These are phyloP conservation scores for Stephanodiscus triporus DNA, from an alignment of 108 stramenopile genomes.

Conservation along the genomic window DNA sequence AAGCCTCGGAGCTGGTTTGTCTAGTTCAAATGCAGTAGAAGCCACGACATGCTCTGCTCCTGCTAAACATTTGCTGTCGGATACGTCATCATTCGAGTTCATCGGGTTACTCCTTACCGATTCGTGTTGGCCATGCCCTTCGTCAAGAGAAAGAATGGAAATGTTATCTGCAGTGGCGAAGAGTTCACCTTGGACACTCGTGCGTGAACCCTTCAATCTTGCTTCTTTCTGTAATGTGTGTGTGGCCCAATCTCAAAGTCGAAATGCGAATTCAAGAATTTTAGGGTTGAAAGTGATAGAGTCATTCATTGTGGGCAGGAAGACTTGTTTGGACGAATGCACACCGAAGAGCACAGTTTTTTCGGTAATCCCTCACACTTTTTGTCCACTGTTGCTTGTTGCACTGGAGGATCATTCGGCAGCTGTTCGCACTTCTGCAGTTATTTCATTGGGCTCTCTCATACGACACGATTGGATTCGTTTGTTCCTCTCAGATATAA, in stretches of 20 bases:
- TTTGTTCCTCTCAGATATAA: constrained; percentile 17
- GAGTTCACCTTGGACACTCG: constrained; percentile 36
- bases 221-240: constrained; percentile 48
- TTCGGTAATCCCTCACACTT: constrained; percentile 31
- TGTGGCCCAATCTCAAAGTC: constrained; percentile 12
- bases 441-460: constrained; percentile 51
- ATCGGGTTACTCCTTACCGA: constrained; percentile 38
- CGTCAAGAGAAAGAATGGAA: constrained; percentile 25
- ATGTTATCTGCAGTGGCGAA: constrained; percentile 30
- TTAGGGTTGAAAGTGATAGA: constrained; percentile 39
- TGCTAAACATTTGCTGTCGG: constrained; percentile 32
- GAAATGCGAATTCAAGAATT: constrained; percentile 10
- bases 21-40: background rate
- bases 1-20: constrained; percentile 1
- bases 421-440: constrained; percentile 32
- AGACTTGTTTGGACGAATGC: constrained; percentile 14
- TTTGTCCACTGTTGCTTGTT: constrained; percentile 33
- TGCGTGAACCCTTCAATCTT: constrained; percentile 50
- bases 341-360: constrained; percentile 13
- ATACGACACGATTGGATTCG: constrained; percentile 55
- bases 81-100: constrained; percentile 44
- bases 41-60: constrained; percentile 14
- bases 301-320: constrained; percentile 43
- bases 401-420: constrained; percentile 32
- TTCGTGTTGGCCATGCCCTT: constrained; percentile 5